Conservation (phyloP, 257 asterid species). For the Voacanga thouarsii region DNA sequence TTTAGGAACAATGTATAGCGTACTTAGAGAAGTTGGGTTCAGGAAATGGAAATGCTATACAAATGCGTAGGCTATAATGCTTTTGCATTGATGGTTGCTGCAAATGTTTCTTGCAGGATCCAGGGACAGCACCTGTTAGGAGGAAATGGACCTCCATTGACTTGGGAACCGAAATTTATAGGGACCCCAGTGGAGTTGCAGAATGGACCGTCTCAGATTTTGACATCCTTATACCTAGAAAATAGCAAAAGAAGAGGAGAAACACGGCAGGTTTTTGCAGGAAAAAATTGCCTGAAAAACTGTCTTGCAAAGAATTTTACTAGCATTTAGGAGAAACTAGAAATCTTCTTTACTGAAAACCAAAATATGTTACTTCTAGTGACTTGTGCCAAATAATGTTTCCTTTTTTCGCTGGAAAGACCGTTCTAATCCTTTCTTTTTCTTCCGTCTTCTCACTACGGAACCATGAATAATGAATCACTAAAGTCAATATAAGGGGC, state of each 20-base stretch:
- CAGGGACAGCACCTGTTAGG: conserved; percentile 56
- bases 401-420: background rate
- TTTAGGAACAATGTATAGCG: too few species aligned
- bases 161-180: conserved; percentile 67
- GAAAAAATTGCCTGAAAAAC: background rate
- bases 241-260: background rate
- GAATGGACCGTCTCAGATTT: conserved; percentile 88
- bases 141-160: conserved; percentile 70
- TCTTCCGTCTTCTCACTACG: background rate
- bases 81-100: background rate
- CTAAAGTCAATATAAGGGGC: background rate
- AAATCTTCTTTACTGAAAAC: background rate
- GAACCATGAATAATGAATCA: background rate
- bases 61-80: background rate
- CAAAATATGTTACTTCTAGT: background rate
- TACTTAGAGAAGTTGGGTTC: too few species aligned
- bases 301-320: background rate
- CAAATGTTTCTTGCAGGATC: conserved; percentile 50
- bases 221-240: conserved; percentile 49
- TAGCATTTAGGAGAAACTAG: background rate
- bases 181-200: conserved; percentile 61
- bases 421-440: too few species aligned
- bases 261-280: background rate
- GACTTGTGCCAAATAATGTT: background rate
- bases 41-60: background rate